Conservation (phyloP, 129 eudicot genomes). For the Glebionis coronaria region DNA sequence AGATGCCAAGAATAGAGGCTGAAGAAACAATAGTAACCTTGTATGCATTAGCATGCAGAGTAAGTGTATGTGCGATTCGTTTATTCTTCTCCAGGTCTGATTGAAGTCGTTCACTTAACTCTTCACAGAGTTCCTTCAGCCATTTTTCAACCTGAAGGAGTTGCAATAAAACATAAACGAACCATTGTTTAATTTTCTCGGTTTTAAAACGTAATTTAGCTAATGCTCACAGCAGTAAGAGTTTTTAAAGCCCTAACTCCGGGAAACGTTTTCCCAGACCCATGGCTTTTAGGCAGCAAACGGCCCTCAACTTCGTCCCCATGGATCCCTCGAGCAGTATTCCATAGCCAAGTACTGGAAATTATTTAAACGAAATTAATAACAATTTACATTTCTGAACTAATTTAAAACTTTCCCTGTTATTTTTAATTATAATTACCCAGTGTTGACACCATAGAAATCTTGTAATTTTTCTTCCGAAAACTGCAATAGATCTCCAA, state of each 20-base stretch:
- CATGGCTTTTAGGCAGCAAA: slow-evolving; percentile 89
- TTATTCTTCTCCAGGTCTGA: slow-evolving; percentile 75
- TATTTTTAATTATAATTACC: slow-evolving; percentile 36
- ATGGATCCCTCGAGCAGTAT: slow-evolving; percentile 78
- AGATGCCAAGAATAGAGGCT: neutral
- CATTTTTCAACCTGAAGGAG: slow-evolving; percentile 68
- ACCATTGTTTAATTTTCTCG: neutral
- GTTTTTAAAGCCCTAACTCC: slow-evolving; percentile 68
- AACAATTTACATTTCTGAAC: neutral
- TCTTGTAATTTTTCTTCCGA: slow-evolving; percentile 83
- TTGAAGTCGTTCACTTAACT: slow-evolving; percentile 82
- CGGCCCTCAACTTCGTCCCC: slow-evolving; percentile 98
- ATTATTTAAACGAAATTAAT: slow-evolving; percentile 14
- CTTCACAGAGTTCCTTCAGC: slow-evolving; percentile 88
- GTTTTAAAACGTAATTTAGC: neutral
- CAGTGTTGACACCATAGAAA: slow-evolving; percentile 78
- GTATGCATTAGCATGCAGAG: slow-evolving; percentile 74
- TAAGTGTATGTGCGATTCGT: slow-evolving; percentile 84
- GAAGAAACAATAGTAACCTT: slow-evolving; percentile 46
- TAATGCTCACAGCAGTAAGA: slow-evolving; percentile 50
- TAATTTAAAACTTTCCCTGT: neutral
- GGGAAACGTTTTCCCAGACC: slow-evolving; percentile 89
- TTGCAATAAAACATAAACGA: neutral
- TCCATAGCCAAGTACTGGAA: slow-evolving; percentile 94
- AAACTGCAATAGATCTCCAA: slow-evolving; percentile 78